Evolutionary conservation across 2,329 filamentous ascomycete species (phyloP).

Genomic region (Neofusicoccum kwambonambiense): DNA sequence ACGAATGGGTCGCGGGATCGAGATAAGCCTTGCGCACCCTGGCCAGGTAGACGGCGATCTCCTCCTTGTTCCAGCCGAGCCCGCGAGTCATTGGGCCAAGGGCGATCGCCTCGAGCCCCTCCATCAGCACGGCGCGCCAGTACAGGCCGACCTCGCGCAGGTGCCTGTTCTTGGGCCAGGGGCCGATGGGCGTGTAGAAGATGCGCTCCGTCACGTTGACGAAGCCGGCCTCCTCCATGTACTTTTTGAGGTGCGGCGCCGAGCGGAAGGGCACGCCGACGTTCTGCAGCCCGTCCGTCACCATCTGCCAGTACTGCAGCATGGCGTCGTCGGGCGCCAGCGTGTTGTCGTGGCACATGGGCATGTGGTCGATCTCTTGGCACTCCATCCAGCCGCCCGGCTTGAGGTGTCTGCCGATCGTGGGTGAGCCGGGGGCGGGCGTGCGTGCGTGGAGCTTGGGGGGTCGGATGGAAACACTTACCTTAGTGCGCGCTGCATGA

Average conservation of each 20-base stretch:
- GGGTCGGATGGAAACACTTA: conserved; percentile 29
- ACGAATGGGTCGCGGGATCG: conserved; percentile 43
- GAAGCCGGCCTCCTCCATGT: conserved; percentile 54
- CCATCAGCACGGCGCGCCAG: conserved; percentile 23
- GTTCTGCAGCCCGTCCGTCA: conserved; percentile 45
- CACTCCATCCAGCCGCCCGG: conserved; percentile 58
- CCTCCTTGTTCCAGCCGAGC: conserved; percentile 21
- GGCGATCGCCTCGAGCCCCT: conserved; percentile 24
- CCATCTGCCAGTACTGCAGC: conserved; percentile 48
- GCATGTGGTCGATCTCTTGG: conserved; percentile 55
- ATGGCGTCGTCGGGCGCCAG: conserved; percentile 45
- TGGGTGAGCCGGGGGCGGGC: not conserved
- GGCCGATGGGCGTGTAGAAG: conserved; percentile 56
- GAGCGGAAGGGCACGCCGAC: conserved; percentile 44
- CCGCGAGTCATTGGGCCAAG: conserved; percentile 23
- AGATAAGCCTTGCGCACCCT: conserved; percentile 19
- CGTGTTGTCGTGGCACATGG: conserved; percentile 44
- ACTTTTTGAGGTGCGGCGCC: conserved; percentile 34
- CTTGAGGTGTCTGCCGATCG: conserved; percentile 47
- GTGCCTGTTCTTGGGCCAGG: conserved; percentile 49
- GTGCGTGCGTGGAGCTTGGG: not conserved
- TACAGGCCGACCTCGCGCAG: conserved; percentile 24
- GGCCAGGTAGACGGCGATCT: conserved; percentile 20
- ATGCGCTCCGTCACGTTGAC: conserved; percentile 51
- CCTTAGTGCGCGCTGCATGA: conserved; percentile 44